Evolutionary conservation across 345 rosid genomes (phyloP).

Genomic region (Boechera retrofracta): DNA sequence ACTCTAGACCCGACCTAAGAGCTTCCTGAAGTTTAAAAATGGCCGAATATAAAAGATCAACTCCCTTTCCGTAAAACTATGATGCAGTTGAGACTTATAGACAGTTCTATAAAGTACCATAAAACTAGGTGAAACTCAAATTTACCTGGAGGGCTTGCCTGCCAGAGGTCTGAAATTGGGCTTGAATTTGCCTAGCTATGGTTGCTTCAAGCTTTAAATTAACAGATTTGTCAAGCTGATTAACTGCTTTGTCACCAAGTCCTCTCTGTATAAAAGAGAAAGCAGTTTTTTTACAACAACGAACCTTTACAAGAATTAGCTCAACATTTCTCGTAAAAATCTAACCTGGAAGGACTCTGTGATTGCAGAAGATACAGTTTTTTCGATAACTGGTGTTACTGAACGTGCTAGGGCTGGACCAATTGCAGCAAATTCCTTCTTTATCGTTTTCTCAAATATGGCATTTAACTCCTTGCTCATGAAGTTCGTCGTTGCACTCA

Average conservation of each 20-base stretch:
- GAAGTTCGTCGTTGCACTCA: conserved; percentile 56
- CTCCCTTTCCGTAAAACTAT: conserved; percentile 26
- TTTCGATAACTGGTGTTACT: conserved; percentile 68
- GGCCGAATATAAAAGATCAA: conserved; percentile 28
- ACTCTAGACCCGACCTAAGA: conserved; percentile 69
- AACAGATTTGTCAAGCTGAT: conserved; percentile 85
- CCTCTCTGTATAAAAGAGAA: conserved; percentile 65
- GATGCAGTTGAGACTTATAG: conserved; percentile 12
- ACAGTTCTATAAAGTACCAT: not conserved
- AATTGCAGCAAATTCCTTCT: conserved; percentile 69
- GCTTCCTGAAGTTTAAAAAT: conserved; percentile 60
- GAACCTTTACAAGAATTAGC: conserved; percentile 24
- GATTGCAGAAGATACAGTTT: conserved; percentile 65
- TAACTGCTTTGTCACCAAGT: conserved; percentile 85
- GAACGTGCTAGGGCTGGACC: conserved; percentile 62
- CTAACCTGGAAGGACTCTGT: conserved; percentile 89
- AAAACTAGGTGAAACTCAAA: conserved; percentile 16
- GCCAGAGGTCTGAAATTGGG: conserved; percentile 95
- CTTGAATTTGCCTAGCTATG: conserved; percentile 80
- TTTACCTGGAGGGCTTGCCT: conserved; percentile 91
- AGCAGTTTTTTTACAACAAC: conserved; percentile 19
- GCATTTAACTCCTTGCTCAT: conserved; percentile 66
- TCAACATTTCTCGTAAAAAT: conserved; percentile 16
- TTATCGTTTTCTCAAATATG: conserved; percentile 66
- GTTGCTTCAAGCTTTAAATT: conserved; percentile 80